phyloP scores from a whole-genome alignment of 495 filamentous ascomycete genomes.

The Annulohypoxylon nitens region DNA sequence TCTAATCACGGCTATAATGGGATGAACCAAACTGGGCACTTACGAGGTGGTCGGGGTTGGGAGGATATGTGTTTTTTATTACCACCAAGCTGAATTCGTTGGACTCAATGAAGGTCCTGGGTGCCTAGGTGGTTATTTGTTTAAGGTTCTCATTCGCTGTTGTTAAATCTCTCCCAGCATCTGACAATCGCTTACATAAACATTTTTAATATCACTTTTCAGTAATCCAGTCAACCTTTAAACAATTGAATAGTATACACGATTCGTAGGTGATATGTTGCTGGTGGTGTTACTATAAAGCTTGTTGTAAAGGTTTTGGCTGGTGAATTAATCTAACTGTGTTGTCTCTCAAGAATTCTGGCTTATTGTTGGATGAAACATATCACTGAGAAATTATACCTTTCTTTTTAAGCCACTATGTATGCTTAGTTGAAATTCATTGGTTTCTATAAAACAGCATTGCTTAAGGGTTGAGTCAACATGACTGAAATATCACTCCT shows the following conservation, averaged over 20 bases:
- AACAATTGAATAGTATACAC: neutral
- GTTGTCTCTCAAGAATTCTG: too few relatives aligned
- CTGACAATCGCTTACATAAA: neutral
- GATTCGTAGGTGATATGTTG: neutral
- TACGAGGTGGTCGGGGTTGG: neutral
- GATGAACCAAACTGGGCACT: neutral
- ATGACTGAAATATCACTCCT: too few relatives aligned
- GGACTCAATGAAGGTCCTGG: neutral
- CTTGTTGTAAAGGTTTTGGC: too few relatives aligned
- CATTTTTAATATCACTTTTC: neutral
- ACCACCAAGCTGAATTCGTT: neutral
- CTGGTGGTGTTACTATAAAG: too few relatives aligned
- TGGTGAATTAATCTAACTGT: too few relatives aligned
- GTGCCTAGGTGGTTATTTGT: neutral
- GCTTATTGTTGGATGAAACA: too few relatives aligned
- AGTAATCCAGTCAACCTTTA: neutral
- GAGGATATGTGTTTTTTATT: neutral
- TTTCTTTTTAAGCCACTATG: too few relatives aligned
- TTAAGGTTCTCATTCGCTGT: neutral
- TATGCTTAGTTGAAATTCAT: too few relatives aligned
- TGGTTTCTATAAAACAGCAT: too few relatives aligned
- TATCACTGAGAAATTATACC: too few relatives aligned
- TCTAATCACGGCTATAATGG: neutral
- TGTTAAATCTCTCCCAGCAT: neutral
- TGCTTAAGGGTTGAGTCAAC: too few relatives aligned